These are phyloP conservation scores for Monilinia fructicola DNA, from an alignment of 2,329 filamentous ascomycete genomes.

Conservation along the genomic window DNA sequence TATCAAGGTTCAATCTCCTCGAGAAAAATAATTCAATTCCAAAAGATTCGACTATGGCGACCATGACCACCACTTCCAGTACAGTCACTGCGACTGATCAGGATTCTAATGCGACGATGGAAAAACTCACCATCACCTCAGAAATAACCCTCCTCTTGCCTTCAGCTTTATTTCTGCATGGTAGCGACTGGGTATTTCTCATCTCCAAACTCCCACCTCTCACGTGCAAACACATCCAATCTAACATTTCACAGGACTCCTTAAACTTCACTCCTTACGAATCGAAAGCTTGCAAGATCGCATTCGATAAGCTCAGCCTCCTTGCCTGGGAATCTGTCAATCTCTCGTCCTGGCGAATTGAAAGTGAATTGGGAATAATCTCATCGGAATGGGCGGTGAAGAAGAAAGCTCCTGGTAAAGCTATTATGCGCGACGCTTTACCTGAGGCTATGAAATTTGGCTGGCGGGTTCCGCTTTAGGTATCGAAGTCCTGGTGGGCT, in stretches of 20 bases:
- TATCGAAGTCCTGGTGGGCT: background rate
- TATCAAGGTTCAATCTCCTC: background rate
- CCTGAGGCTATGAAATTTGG: background rate
- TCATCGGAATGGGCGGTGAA: background rate
- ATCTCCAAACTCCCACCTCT: background rate
- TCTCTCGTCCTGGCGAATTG: constrained; percentile 1
- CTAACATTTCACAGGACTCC: background rate
- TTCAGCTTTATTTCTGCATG: constrained; percentile 1
- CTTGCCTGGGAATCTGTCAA: background rate
- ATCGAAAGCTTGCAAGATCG: background rate
- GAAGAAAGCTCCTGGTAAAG: constrained; percentile 12
- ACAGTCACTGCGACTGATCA: background rate
- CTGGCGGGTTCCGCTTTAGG: background rate
- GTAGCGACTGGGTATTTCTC: constrained; percentile 9
- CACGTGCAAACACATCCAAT: background rate
- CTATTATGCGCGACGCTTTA: background rate
- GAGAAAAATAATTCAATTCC: background rate
- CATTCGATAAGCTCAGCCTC: constrained; percentile 4
- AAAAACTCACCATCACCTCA: background rate
- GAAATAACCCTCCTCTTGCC: background rate
- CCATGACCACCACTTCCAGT: background rate
- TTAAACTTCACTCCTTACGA: background rate
- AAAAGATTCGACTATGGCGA: background rate
- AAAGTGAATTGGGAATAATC: constrained; percentile 2
- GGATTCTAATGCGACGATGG: background rate